Percentiles rank a stretch among this genome's conserved stretches.
Evolutionary conservation across 108 stramenopile species (phyloP).

Genomic region (Cyclotella distinguenda): DNA sequence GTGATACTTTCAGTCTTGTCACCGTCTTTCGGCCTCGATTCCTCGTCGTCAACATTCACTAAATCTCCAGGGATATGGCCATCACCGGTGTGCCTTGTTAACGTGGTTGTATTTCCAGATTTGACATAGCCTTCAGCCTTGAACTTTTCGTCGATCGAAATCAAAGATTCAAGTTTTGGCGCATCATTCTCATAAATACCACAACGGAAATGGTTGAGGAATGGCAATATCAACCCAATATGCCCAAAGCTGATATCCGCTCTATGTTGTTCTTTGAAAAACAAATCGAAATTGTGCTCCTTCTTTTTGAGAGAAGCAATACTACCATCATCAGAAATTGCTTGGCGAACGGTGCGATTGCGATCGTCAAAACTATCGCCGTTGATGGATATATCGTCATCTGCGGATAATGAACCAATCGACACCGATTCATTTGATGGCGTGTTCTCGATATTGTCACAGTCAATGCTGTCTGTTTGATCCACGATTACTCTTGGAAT

Average conservation of each 20-base stretch:
- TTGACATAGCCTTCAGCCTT: too few species aligned
- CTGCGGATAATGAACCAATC: background rate
- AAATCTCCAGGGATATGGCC: too few species aligned
- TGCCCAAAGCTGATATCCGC: constrained; percentile 26
- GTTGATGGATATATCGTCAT: constrained; percentile 1
- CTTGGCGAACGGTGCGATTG: background rate
- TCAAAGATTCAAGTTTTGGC: background rate
- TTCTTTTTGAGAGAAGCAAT: constrained; percentile 11
- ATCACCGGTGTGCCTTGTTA: too few species aligned
- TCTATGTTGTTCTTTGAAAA: constrained; percentile 9
- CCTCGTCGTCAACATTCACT: background rate
- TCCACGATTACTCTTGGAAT: background rate
- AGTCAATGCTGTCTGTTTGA: background rate
- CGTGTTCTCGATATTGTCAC: background rate
- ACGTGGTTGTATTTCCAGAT: too few species aligned
- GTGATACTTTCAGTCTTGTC: background rate
- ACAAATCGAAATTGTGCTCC: background rate
- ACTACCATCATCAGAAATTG: constrained; percentile 24
- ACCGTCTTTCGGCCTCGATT: background rate
- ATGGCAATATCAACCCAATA: constrained; percentile 40
- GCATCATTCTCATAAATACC: constrained; percentile 6
- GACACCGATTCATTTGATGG: constrained; percentile 6
- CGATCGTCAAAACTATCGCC: background rate
- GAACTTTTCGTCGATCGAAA: too few species aligned
- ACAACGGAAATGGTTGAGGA: constrained; percentile 16